Conservation (phyloP, 108 stramenopile species). For the Chaetoceros muelleri region DNA sequence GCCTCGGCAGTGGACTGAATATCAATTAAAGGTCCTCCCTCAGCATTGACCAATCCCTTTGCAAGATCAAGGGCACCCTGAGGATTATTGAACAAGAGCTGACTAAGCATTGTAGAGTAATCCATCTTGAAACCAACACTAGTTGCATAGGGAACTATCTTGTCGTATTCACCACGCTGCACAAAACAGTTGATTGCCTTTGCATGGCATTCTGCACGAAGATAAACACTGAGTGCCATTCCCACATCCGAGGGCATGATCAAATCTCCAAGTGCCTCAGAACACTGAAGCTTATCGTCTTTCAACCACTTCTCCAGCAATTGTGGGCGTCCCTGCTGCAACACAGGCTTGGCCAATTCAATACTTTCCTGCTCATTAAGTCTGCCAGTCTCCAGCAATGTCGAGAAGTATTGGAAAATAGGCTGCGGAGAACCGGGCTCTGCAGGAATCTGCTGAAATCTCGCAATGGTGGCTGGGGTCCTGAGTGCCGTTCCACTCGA, state of each 20-base stretch:
- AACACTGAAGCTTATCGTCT: conserved; percentile 92
- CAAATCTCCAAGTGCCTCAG: conserved; percentile 94
- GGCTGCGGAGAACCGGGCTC: conserved; percentile 94
- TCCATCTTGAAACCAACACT: conserved; percentile 94
- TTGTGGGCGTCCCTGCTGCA: conserved; percentile 90
- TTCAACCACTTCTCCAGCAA: conserved; percentile 99
- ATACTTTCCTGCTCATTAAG: conserved; percentile 96
- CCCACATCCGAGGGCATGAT: conserved; percentile 89
- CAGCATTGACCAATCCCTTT: conserved; percentile 88
- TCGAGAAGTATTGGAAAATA: conserved; percentile 97
- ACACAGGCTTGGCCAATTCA: conserved; percentile 94
- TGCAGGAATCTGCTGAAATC: conserved; percentile 97
- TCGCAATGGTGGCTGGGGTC: conserved; percentile 93
- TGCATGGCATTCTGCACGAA: conserved; percentile 88
- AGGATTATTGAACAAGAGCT: conserved; percentile 95
- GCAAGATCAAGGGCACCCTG: conserved; percentile 96
- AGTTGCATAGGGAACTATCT: conserved; percentile 96
- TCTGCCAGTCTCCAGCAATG: conserved; percentile 88
- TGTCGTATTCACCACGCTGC: conserved; percentile 96
- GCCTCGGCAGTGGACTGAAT: conserved; percentile 96
- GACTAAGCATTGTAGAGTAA: conserved; percentile 94
- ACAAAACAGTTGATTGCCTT: conserved; percentile 99
- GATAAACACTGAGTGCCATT: conserved; percentile 97
- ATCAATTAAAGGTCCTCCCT: conserved; percentile 91
- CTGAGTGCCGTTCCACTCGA: conserved; percentile 79